A percentile compares a stretch with the other conserved stretches of the same genome.
phyloP scores from a whole-genome alignment of 1,284 basidiomycete species.

The Sporisorium scitamineum region DNA sequence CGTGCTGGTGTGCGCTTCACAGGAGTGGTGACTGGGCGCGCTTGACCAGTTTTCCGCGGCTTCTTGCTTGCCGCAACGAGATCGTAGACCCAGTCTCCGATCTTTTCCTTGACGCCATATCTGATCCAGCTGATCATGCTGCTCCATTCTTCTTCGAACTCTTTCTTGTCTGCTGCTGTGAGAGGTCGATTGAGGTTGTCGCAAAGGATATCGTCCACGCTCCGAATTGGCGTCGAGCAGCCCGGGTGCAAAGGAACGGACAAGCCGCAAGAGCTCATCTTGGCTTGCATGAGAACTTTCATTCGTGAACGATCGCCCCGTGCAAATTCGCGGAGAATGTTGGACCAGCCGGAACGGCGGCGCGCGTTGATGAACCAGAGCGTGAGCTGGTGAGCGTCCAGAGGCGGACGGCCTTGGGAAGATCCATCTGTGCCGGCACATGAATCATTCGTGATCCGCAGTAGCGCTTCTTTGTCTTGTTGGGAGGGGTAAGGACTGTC shows the following conservation, averaged over 20 bases:
- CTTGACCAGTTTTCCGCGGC: constrained; percentile 6
- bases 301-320: constrained; percentile 36
- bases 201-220: constrained; percentile 25
- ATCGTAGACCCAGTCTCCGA: constrained; percentile 56
- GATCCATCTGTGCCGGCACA: background rate
- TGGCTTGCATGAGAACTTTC: constrained; percentile 31
- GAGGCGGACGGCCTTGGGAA: background rate
- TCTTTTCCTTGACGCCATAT: constrained; percentile 55
- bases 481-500: constrained; percentile 56
- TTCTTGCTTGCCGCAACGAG: constrained; percentile 42
- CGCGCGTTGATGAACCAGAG: constrained; percentile 69
- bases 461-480: constrained; percentile 50
- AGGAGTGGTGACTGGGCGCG: constrained; percentile 25
- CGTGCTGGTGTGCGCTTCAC: constrained; percentile 27
- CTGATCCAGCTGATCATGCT: constrained; percentile 53
- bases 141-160: constrained; percentile 45
- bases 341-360: constrained; percentile 64
- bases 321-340: constrained; percentile 54
- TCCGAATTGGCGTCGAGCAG: background rate
- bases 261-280: constrained; percentile 20
- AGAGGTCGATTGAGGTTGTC: constrained; percentile 21
- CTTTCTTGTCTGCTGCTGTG: constrained; percentile 24
- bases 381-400: constrained; percentile 45
- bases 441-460: constrained; percentile 45
- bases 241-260: background rate